These are phyloP conservation scores for Didymosphaeria variabile DNA, from an alignment of 2,329 filamentous ascomycete genomes.

Conservation along the genomic window DNA sequence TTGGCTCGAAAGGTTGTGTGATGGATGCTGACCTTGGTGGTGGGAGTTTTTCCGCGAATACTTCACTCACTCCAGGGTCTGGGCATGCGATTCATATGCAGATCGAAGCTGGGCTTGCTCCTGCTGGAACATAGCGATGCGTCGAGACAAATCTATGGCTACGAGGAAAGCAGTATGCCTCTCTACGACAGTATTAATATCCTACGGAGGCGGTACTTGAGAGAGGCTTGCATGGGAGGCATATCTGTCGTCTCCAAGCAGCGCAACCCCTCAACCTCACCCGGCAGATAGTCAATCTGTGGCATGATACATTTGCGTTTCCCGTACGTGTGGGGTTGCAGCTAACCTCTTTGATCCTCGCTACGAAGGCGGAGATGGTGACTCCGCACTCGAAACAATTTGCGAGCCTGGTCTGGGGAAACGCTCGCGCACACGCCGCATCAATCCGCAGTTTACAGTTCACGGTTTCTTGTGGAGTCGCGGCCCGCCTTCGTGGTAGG, in stretches of 20 bases:
- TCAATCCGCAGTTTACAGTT: not conserved
- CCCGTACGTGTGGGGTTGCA: conserved; percentile 7
- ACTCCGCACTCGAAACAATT: conserved; percentile 3
- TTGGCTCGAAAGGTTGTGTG: conserved; percentile 34
- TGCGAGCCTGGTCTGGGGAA: conserved; percentile 8
- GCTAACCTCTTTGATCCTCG: not conserved
- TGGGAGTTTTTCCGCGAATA: conserved; percentile 26
- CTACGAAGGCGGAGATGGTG: not conserved
- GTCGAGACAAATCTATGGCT: not conserved
- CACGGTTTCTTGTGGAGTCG: not conserved
- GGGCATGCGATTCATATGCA: conserved; percentile 4
- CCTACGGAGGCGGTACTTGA: not conserved
- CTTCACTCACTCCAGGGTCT: conserved; percentile 9
- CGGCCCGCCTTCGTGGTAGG: conserved; percentile 1
- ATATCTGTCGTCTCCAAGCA: not conserved
- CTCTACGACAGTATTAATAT: not conserved
- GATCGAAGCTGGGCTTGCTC: not conserved
- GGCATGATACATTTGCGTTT: not conserved
- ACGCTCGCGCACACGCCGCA: conserved; percentile 2
- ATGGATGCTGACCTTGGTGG: conserved; percentile 1
- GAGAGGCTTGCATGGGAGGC: not conserved
- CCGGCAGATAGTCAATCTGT: not conserved
- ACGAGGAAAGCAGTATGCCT: not conserved
- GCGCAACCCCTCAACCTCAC: not conserved
- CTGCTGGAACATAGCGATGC: not conserved